phyloP scores from a whole-genome alignment of 345 rosid species.

The Euphorbia peplus region DNA sequence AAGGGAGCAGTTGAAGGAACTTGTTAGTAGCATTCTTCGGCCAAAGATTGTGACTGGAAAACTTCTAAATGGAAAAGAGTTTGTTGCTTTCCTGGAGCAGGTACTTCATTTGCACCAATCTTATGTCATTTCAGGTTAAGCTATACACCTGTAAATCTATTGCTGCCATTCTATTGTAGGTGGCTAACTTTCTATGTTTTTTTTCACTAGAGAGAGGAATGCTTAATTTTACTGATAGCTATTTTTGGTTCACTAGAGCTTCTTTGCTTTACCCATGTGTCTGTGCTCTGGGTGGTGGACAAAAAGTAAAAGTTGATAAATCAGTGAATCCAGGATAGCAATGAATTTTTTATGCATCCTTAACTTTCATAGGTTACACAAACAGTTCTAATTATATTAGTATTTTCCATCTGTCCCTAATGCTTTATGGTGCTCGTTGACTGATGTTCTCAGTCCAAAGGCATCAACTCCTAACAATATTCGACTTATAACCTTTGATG shows the following conservation, averaged over 20 bases:
- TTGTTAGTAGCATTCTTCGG: constrained; percentile 69
- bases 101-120: constrained; percentile 33
- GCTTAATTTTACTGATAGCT: not conserved
- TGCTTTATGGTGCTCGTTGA: constrained; percentile 5
- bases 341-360: not conserved
- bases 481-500: not conserved
- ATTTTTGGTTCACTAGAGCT: constrained; percentile 8
- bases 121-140: not conserved
- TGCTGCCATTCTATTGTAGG: not conserved
- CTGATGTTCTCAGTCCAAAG: not conserved
- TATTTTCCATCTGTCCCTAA: not conserved
- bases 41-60: constrained; percentile 97
- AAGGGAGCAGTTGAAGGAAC: constrained; percentile 75
- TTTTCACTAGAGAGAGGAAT: not conserved
- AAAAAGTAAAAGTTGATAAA: not conserved
- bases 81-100: constrained; percentile 88
- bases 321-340: not conserved
- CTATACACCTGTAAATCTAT: not conserved
- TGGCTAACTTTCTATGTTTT: not conserved
- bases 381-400: not conserved
- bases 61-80: constrained; percentile 80
- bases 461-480: not conserved
- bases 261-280: not conserved
- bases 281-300: not conserved
- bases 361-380: not conserved